Percentiles rank a stretch among this genome's conserved stretches.
Conservation (phyloP, 192 early-diverging fungal genomes). For the Chytriomyces sp. region DNA sequence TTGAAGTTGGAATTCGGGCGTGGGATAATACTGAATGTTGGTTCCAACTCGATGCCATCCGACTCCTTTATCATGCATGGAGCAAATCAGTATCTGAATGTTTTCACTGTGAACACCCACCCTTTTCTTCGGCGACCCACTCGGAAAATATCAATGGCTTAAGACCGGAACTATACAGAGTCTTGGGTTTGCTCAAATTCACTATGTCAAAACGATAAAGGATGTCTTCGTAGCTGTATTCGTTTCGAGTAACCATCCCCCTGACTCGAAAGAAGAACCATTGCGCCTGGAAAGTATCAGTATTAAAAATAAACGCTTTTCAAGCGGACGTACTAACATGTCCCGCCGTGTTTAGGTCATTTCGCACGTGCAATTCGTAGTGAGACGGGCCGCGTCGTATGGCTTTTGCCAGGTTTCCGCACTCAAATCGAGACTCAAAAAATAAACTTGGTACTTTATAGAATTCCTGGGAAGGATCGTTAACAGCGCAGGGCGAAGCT, state of each 20-base stretch:
- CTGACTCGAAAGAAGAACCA: constrained; percentile 45
- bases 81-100: background rate
- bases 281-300: constrained; percentile 19
- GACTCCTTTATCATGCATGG: constrained; percentile 15
- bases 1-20: background rate
- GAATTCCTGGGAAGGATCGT: constrained; percentile 2
- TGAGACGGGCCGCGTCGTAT: constrained; percentile 20
- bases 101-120: background rate
- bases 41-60: constrained; percentile 45
- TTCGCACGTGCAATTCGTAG: constrained; percentile 37
- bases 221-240: constrained; percentile 11
- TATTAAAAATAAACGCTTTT: background rate
- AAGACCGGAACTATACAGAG: constrained; percentile 40
- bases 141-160: constrained; percentile 42
- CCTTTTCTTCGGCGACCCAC: constrained; percentile 7
- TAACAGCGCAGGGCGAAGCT: constrained; percentile 5
- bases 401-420: constrained; percentile 44
- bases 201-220: constrained; percentile 42
- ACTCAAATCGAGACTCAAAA: constrained; percentile 54
- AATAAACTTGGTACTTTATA: constrained; percentile 13
- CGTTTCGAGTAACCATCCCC: constrained; percentile 15
- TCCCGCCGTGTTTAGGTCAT: constrained; percentile 38
- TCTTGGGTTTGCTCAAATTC: constrained; percentile 42
- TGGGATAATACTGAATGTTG: constrained; percentile 39
- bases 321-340: no score